phyloP scores from a whole-genome alignment of 768 basidiomycete species.

The Mycena vulgaris region DNA sequence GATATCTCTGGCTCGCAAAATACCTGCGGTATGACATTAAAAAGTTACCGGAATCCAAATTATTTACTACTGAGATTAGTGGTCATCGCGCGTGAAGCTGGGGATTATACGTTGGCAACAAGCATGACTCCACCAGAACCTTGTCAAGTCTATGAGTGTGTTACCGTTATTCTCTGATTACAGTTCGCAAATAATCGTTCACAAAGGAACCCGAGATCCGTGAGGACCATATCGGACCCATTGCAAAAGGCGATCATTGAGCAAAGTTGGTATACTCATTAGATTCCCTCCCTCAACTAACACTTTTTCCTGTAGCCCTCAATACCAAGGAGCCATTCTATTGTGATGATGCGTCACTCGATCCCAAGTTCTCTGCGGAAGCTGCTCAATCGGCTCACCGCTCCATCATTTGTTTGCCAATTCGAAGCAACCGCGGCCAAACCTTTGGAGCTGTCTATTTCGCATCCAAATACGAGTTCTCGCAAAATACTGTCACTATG shows the following conservation, averaged over 20 bases:
- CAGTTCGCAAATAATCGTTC: constrained; percentile 8
- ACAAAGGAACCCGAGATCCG: constrained; percentile 70
- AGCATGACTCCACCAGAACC: constrained; percentile 71
- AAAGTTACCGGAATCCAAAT: background rate
- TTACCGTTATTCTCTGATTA: constrained; percentile 21
- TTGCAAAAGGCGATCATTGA: constrained; percentile 78
- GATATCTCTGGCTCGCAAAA: constrained; percentile 79
- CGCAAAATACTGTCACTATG: constrained; percentile 71
- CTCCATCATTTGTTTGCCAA: constrained; percentile 78
- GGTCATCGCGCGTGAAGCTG: constrained; percentile 77
- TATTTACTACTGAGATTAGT: constrained; percentile 51
- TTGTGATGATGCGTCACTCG: constrained; percentile 73
- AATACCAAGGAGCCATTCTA: constrained; percentile 76
- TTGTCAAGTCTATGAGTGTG: constrained; percentile 81
- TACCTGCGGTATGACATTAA: constrained; percentile 61
- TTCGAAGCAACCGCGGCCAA: constrained; percentile 82
- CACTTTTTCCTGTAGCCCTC: constrained; percentile 59
- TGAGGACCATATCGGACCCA: constrained; percentile 72
- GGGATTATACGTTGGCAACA: constrained; percentile 80
- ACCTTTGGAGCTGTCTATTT: constrained; percentile 82
- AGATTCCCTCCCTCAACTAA: background rate
- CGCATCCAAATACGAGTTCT: constrained; percentile 76
- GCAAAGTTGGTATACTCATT: constrained; percentile 61
- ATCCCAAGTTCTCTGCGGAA: constrained; percentile 80
- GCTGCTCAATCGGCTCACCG: constrained; percentile 72